Base-by-base conservation (phyloP, 2,329 filamentous ascomycete species). In the Magnaporthiopsis poae region DNA sequence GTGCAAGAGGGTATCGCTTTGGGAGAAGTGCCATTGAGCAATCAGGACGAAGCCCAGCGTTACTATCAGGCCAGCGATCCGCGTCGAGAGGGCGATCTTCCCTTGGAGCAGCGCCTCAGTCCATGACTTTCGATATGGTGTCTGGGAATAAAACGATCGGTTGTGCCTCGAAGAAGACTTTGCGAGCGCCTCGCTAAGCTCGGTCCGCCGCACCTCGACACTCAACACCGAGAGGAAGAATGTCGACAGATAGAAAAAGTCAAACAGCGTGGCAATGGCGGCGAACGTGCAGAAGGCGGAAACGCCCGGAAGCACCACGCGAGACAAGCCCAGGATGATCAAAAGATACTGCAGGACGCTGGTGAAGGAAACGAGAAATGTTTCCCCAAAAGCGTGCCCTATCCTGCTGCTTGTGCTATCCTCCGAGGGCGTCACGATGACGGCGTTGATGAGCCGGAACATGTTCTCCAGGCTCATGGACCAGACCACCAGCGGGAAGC, bases 221-320 rank as follows among this genome's bases (percentile, higher is more conserved):
- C 89, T 92, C 31, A 94, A 79, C 15, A 94, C 89, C 0, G 90
- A 86, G 3, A 92, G 80, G 72, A 94, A 93, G 77, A 92, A 93
- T 0, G 90, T 93, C 9, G 91, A 83, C 29, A 92, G 81, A 72
- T 90, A 92, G 72, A 92, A 87, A 69, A 90, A 89, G 75, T 94
- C 90, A 71, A 93, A 89, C 0, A 90, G 77, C 18, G 91, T 85
- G 0, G 90, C 91, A 65, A 93, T 85, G 2, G 88, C 88, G 3
- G 88, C 87, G 74, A 93, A 94, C 1, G 84, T 84, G 76, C 90
- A 93, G 71, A 93, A 92, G 0, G 88, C 88, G 0, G 87, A 84
- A 3, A 92, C 88, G 63, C 88, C 88, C 0, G 88, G 84, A 5
- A 87, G 87, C 1, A 91, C 88, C 9, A 90, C 74, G 31, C 80